Conservation (phyloP, 257 asterid species). For the Ilex asprella region DNA sequence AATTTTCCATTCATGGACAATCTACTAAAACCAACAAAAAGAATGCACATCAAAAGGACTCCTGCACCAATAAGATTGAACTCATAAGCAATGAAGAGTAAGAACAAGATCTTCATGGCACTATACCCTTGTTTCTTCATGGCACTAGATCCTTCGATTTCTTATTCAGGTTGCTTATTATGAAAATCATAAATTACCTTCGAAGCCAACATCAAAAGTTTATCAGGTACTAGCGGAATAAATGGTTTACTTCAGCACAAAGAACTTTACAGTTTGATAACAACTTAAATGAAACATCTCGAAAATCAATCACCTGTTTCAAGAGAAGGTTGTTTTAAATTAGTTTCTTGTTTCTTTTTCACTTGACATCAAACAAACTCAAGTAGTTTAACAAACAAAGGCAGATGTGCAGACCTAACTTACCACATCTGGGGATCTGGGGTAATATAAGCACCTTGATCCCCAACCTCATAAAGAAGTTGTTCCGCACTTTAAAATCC, state of each 20-base stretch:
- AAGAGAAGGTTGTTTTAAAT: conserved; percentile 15
- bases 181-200: conserved; percentile 34
- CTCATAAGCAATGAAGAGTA: too few species aligned
- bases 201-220: conserved; percentile 65
- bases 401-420: conserved; percentile 12
- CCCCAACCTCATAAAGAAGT: conserved; percentile 97
- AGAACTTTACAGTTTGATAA: conserved; percentile 64
- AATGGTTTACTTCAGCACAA: conserved; percentile 88
- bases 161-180: not conserved
- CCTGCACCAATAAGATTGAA: too few species aligned
- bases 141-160: not conserved
- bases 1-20: too few species aligned
- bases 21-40: too few species aligned
- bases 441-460: conserved; percentile 83
- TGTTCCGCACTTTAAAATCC: conserved; percentile 79
- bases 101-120: too few species aligned
- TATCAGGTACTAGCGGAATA: conserved; percentile 39
- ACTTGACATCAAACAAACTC: conserved; percentile 1
- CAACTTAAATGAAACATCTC: conserved; percentile 64
- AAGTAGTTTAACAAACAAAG: conserved; percentile 4
- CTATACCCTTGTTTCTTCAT: too few species aligned
- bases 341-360: conserved; percentile 9
- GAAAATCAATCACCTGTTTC: conserved; percentile 66
- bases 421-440: conserved; percentile 99
- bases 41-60: too few species aligned